phyloP scores from a whole-genome alignment of 768 basidiomycete genomes.

The Naganishia vaughanmartiniae region DNA sequence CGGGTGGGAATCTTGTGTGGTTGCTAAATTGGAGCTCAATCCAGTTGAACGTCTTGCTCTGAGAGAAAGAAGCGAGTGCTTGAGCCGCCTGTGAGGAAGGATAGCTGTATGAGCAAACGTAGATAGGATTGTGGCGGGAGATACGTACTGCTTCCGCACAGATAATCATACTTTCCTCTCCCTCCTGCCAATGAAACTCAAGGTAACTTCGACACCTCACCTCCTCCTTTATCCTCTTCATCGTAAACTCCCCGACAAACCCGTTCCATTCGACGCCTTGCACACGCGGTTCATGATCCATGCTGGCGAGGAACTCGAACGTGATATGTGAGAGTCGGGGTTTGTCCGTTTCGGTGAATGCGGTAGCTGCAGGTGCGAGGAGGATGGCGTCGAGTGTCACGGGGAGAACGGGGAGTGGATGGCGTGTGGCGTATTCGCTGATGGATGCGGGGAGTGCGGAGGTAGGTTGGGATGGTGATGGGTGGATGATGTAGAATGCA shows the following conservation, averaged over 20 bases:
- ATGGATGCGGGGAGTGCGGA: not conserved
- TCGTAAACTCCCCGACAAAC: not conserved
- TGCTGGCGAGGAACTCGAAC: not conserved
- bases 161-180: not conserved
- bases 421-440: not conserved
- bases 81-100: not conserved
- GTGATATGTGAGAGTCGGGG: not conserved
- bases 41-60: not conserved
- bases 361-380: not conserved
- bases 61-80: not conserved
- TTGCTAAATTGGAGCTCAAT: constrained; percentile 1
- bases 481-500: constrained; percentile 4
- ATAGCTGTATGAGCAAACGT: too few relatives aligned
- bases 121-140: not conserved
- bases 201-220: not conserved
- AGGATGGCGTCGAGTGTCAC: not conserved
- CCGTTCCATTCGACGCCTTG: not conserved
- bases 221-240: not conserved
- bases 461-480: not conserved
- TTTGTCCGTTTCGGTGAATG: not conserved
- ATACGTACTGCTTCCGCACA: not conserved
- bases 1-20: not conserved
- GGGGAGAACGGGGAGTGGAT: not conserved
- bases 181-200: constrained; percentile 4
- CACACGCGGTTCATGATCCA: not conserved